Evolutionary conservation across 2,329 filamentous ascomycete genomes (phyloP), one percentile per base, ranked within the genome.

Genomic region (Passalora sequoiae): DNA sequence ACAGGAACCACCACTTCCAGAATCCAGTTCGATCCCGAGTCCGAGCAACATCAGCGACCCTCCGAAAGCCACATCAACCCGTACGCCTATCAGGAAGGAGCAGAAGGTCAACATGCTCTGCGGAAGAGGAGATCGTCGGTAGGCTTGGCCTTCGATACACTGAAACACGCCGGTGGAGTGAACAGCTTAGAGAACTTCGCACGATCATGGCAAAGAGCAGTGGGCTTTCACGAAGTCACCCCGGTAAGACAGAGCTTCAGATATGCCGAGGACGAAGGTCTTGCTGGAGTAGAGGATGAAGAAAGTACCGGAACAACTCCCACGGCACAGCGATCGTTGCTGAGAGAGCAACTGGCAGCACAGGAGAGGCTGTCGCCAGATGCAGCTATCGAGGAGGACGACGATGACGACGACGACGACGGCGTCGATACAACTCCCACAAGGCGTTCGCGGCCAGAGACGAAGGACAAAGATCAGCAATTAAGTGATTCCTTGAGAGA

Each of bases 151-250:
- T 62, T 78, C 42, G 66, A 69, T 35, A 67, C 72, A 5, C 49
- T 72, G 15, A 58, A 86, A 54, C 82, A 94, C 48, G 83, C 86
- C 36, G 92, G 91, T 52, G 91, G 91, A 38, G 84, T 89, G 49
- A 97, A 97, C 71, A 94, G 86, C 66, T 85, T 97, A 58, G 84
- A 92, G 60, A 94, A 89, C 59, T 97, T 97, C 63, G 86, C 89
- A 32, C 80, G 85, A 48, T 94, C 87, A 57, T 95, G 89, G 85
- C 87, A 91, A 66, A 82, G 91, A 63, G 91, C 91, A 27, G 88
- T 89, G 19, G 83, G 77, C 44, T 97, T 97, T 66, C 78, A 81
- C 51, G 89, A 96, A 64, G 86, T 95, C 55, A 83, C 92, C 24
- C 87, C 88, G 4, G 82, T 86, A 43, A 79, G 82, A 12, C 81